A percentile compares a stretch with the other conserved stretches of the same genome.
phyloP scores from a whole-genome alignment of 345 rosid species.

The Syzygium aromaticum region DNA sequence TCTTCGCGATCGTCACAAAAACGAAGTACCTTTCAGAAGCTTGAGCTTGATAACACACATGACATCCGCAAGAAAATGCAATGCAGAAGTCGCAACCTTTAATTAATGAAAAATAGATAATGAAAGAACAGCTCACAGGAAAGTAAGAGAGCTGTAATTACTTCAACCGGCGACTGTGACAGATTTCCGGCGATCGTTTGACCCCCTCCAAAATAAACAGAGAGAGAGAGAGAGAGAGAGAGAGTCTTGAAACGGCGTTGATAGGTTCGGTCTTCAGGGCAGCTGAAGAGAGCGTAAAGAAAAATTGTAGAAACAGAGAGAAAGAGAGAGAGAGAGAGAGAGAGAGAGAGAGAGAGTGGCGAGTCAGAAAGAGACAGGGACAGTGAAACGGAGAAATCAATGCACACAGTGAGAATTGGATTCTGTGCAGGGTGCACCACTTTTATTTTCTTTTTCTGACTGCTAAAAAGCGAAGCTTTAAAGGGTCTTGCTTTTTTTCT shows the following conservation, averaged over 20 bases:
- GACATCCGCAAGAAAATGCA: background rate
- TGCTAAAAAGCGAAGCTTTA: background rate
- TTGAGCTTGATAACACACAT: background rate
- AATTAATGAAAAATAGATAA: background rate
- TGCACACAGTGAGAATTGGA: slow-evolving; percentile 2
- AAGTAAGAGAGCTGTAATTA: background rate
- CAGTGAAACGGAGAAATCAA: slow-evolving; percentile 6
- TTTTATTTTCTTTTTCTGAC: background rate
- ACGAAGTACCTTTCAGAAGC: background rate
- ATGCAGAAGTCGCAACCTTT: background rate
- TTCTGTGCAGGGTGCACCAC: background rate
- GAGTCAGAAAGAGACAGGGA: background rate
- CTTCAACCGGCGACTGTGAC: background rate
- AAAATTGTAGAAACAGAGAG: background rate
- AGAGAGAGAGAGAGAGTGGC: background rate
- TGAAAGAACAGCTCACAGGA: background rate
- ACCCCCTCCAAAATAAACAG: background rate
- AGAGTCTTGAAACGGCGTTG: background rate
- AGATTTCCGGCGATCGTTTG: background rate
- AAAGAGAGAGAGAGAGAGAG: background rate
- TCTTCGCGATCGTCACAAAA: background rate
- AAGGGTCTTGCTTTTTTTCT: background rate
- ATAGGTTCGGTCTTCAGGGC: background rate
- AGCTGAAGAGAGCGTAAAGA: background rate
- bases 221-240: background rate